phyloP scores from a whole-genome alignment of 176 grass and related monocot species.

The Avena insularis region DNA sequence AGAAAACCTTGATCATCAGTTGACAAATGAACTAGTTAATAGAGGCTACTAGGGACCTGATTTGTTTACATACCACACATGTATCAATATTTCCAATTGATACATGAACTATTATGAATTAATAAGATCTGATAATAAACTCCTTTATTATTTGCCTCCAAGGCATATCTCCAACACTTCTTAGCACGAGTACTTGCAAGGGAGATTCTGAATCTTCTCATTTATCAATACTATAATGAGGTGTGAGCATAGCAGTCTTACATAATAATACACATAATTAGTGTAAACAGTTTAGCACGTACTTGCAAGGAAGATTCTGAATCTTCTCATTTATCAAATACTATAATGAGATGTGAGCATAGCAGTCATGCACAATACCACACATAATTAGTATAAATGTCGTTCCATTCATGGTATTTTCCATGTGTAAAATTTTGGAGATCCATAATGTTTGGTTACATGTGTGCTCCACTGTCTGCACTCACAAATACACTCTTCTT shows the following conservation, averaged over 20 bases:
- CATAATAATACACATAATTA: too few relatives aligned
- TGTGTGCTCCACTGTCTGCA: background rate
- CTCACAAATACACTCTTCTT: background rate
- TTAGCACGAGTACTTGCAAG: background rate
- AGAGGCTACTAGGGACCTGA: too few relatives aligned
- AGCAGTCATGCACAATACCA: background rate
- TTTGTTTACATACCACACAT: too few relatives aligned
- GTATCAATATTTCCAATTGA: too few relatives aligned
- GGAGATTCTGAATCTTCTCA: background rate
- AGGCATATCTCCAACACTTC: background rate
- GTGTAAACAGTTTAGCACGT: background rate
- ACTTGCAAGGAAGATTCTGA: background rate
- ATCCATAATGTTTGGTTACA: background rate
- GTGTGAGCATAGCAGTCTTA: too few relatives aligned
- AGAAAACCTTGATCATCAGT: too few relatives aligned
- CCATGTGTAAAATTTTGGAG: too few relatives aligned
- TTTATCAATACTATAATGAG: background rate
- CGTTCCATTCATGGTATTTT: too few relatives aligned
- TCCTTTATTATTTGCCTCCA: too few relatives aligned
- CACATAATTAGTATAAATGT: background rate
- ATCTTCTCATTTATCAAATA: slow-evolving; percentile 1
- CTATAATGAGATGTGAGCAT: background rate
- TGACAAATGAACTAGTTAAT: too few relatives aligned
- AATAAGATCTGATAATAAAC: too few relatives aligned
- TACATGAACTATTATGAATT: too few relatives aligned